Evolutionary conservation across 768 basidiomycete species (phyloP).

Genomic region (Fibroporia radiculosa): DNA sequence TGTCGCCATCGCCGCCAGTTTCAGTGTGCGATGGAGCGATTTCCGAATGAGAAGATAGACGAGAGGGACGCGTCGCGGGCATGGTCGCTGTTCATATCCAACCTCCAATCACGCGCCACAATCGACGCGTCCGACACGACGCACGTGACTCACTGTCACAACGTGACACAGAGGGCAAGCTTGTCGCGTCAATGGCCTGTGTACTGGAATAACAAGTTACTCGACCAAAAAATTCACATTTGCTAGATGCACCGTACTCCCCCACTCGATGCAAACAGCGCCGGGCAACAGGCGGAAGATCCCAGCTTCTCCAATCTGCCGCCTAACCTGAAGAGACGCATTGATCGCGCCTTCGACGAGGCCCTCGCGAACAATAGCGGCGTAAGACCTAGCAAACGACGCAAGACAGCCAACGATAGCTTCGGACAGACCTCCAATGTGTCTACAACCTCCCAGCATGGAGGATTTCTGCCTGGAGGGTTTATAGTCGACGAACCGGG

Average conservation of each 20-base stretch:
- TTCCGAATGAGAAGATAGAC: conserved; percentile 2
- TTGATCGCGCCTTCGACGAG: conserved; percentile 46
- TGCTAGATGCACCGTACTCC: too few species aligned
- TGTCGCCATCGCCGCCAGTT: conserved; percentile 16
- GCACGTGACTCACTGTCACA: conserved; percentile 13
- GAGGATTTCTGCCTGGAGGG: conserved; percentile 10
- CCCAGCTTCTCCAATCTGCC: conserved; percentile 35
- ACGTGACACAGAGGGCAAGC: conserved; percentile 10
- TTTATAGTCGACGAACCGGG: conserved; percentile 9
- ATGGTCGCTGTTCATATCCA: conserved; percentile 13
- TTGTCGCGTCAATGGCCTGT: too few species aligned
- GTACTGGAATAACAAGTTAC: too few species aligned
- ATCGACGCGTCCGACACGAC: conserved; percentile 9
- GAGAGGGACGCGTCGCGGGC: conserved; percentile 9
- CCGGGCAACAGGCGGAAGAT: conserved; percentile 10
- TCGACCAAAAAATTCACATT: too few species aligned
- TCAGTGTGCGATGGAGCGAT: conserved; percentile 10
- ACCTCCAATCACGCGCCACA: conserved; percentile 3
- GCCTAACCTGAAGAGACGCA: conserved; percentile 30
- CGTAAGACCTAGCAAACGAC: conserved; percentile 11
- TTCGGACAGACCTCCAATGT: conserved; percentile 3
- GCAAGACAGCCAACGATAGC: conserved; percentile 3
- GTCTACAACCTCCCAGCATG: conserved; percentile 10
- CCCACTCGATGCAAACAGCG: too few species aligned
- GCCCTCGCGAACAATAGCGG: conserved; percentile 9